Evolutionary conservation across 2,329 filamentous ascomycete genomes (phyloP), one percentile per base, ranked within the genome.

Genomic region (Aureobasidium sp.): DNA sequence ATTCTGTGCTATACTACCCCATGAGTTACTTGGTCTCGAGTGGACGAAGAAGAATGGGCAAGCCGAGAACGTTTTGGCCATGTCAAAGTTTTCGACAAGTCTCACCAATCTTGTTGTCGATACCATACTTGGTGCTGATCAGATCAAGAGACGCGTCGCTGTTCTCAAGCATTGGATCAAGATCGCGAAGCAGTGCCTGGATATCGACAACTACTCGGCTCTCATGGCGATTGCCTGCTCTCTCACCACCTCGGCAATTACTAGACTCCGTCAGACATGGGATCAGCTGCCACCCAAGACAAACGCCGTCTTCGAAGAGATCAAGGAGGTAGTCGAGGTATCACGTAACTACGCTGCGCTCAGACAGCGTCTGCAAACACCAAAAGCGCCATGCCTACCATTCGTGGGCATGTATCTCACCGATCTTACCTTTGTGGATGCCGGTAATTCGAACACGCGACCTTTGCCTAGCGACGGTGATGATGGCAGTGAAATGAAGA

Each of bases 111-210:
- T 97, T 42, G 94, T 99, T 12, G 89, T 91, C 0, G 93, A 97
- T 72, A 95, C 90, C 0, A 96, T 99, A 68, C 82, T 99, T 15
- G 86, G 90, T 62, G 83, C 91, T 62, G 83, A 89, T n/a, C 94
- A 97, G 72, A 86, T 88, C 29, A 97, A 97, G 83, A 96, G 93
- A 78, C 86, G 94, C 29, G 93, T 94, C 0, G 78, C 84, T 1
- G 85, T 91, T 58, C 94, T 99, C 77, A 97, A 99, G 78, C 92
- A 97, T 69, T 99, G 94, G 94, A 90, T 97, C 73, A 99, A 97
- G 80, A 87, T 97, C 68, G 91, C 90, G 0, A 83, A 88, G 68
- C 90, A 89, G 69, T 96, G 91, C 67, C 79, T 95, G 5, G 90
- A 94, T 70, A 82, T 97, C 29, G 88, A 94, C 77, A 99, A 99